Percentiles rank a stretch among this genome's conserved stretches.
phyloP scores from a whole-genome alignment of 2,329 filamentous ascomycete species.

The Penicillium polonicum region DNA sequence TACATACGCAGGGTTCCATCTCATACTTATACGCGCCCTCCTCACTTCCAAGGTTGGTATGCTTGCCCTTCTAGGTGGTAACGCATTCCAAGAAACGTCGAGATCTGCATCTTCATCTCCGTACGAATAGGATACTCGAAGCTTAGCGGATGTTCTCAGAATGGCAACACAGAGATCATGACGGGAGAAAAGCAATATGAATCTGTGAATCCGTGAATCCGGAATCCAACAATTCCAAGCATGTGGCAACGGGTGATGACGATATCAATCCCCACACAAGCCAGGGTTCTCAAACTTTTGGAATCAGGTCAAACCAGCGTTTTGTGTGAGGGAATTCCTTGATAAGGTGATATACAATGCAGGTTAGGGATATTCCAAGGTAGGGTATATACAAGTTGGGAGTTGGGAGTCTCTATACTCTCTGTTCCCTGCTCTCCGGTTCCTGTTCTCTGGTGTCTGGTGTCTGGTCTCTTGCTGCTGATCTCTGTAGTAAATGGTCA shows the following conservation, averaged over 20 bases:
- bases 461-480: neutral
- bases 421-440: neutral
- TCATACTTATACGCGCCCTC: neutral
- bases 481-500: neutral
- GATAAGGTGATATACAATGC: neutral
- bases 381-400: neutral
- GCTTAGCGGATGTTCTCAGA: neutral
- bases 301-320: slow-evolving; percentile 2
- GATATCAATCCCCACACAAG: slow-evolving; percentile 9
- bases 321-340: neutral
- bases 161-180: neutral
- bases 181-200: neutral
- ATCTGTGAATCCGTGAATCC: neutral
- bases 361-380: neutral
- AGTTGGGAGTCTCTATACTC: neutral
- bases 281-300: neutral
- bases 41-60: neutral
- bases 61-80: neutral
- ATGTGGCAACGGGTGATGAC: slow-evolving; percentile 13
- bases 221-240: neutral
- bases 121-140: neutral
- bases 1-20: neutral
- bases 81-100: neutral
- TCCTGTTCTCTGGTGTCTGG: too few relatives aligned
- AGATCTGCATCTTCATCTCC: neutral